A percentile compares a stretch with the other conserved stretches of the same genome.
Evolutionary conservation across 352 stramenopile genomes (phyloP).

Genomic region (Globisporangium ultimum): DNA sequence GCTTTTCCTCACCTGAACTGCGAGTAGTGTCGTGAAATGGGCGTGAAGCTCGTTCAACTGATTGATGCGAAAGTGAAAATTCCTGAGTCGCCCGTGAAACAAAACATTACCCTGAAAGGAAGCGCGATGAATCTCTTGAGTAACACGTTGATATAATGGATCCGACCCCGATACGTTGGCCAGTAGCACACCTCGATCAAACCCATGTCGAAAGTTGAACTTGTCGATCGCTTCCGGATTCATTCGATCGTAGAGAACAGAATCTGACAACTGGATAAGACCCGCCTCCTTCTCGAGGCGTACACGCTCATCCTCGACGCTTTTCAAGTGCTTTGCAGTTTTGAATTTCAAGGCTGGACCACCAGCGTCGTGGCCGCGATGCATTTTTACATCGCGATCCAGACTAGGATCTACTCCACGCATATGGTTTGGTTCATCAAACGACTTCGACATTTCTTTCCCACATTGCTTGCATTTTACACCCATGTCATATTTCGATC

Average conservation of each 20-base stretch:
- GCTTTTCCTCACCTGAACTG: conserved; percentile 40
- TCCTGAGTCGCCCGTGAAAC: conserved; percentile 62
- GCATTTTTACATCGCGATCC: conserved; percentile 43
- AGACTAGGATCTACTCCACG: conserved; percentile 44
- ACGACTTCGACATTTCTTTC: conserved; percentile 63
- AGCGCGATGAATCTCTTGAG: conserved; percentile 52
- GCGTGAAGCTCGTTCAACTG: conserved; percentile 45
- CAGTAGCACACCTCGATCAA: conserved; percentile 35
- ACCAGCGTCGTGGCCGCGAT: conserved; percentile 45
- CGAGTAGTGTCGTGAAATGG: conserved; percentile 35
- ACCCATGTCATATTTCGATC: conserved; percentile 53
- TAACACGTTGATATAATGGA: conserved; percentile 42
- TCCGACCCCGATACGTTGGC: conserved; percentile 24
- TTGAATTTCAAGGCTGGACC: conserved; percentile 34
- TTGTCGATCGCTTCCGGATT: conserved; percentile 65
- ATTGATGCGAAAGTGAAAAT: conserved; percentile 62
- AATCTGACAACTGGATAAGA: conserved; percentile 44
- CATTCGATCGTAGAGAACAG: conserved; percentile 53
- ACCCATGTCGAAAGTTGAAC: conserved; percentile 65
- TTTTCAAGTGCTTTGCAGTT: conserved; percentile 31
- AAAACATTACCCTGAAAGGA: conserved; percentile 61
- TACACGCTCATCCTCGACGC: conserved; percentile 57
- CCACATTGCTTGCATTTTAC: conserved; percentile 60
- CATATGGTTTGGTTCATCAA: conserved; percentile 44
- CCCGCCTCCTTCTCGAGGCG: conserved; percentile 69